Conservation (phyloP, 352 stramenopile species). For the Phytophthora fragariae region DNA sequence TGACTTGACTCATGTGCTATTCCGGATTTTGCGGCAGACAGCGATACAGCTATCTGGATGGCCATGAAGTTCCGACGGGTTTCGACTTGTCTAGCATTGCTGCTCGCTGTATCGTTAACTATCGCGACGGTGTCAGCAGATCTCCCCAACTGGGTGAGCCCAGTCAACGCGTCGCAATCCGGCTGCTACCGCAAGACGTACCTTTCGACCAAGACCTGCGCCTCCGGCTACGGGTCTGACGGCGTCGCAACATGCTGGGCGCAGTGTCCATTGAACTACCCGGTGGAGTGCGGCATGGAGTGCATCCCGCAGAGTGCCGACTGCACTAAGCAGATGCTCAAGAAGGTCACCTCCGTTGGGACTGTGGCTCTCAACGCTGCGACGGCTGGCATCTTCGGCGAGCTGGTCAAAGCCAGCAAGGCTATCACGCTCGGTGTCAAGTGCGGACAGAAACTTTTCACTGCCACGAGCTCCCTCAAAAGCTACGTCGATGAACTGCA, state of each 20-base stretch:
- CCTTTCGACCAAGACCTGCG: slow-evolving; percentile 39
- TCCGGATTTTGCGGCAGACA: slow-evolving; percentile 6
- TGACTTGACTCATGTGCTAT: slow-evolving; percentile 6
- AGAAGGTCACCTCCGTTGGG: slow-evolving; percentile 57
- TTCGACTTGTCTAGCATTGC: not conserved
- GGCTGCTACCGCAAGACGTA: slow-evolving; percentile 64
- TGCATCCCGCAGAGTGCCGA: slow-evolving; percentile 71
- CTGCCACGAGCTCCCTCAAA: slow-evolving; percentile 43
- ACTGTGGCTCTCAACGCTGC: slow-evolving; percentile 56
- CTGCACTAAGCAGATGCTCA: slow-evolving; percentile 53
- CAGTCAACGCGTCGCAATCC: slow-evolving; percentile 30
- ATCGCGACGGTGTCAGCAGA: slow-evolving; percentile 1
- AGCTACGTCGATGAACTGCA: slow-evolving; percentile 47
- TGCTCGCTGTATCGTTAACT: slow-evolving; percentile 3
- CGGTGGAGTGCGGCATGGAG: slow-evolving; percentile 74
- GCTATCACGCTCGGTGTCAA: slow-evolving; percentile 54
- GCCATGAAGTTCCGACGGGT: slow-evolving; percentile 10
- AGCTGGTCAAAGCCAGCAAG: slow-evolving; percentile 46
- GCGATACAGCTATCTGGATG: not conserved
- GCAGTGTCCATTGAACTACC: slow-evolving; percentile 71
- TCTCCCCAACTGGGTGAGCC: slow-evolving; percentile 42
- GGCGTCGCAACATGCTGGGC: slow-evolving; percentile 66
- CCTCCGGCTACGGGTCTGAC: slow-evolving; percentile 52
- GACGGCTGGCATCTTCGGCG: slow-evolving; percentile 58
- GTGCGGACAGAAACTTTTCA: slow-evolving; percentile 39